A percentile compares a stretch with the other conserved stretches of the same genome.
phyloP scores from a whole-genome alignment of 306 rosid species.

The Rosa chinensis region DNA sequence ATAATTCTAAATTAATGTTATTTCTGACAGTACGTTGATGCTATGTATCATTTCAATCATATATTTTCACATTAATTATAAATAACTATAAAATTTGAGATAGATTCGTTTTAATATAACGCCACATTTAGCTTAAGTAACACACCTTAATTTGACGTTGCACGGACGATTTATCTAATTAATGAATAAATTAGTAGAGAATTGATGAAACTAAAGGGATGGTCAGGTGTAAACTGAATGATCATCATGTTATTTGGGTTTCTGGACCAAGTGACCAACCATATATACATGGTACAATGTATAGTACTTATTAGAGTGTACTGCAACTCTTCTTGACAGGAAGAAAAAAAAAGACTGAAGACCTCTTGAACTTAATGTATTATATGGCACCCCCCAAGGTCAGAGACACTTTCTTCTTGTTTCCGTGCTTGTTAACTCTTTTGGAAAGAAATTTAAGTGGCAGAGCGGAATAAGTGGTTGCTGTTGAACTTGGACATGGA shows the following conservation, averaged over 20 bases:
- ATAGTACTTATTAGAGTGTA: background rate
- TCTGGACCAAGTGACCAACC: background rate
- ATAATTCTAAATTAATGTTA: too few relatives aligned
- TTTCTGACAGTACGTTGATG: too few relatives aligned
- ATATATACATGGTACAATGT: background rate
- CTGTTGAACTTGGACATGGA: constrained; percentile 12
- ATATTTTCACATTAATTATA: too few relatives aligned
- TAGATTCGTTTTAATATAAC: too few relatives aligned
- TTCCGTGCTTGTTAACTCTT: background rate
- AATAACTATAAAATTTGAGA: too few relatives aligned
- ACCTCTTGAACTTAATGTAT: background rate
- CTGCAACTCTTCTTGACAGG: background rate
- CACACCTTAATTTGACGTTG: too few relatives aligned
- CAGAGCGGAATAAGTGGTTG: background rate
- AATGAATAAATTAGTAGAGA: too few relatives aligned
- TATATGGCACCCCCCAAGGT: background rate
- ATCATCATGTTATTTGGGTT: background rate
- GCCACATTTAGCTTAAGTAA: too few relatives aligned
- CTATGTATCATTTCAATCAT: too few relatives aligned
- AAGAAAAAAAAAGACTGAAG: background rate
- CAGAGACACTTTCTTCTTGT: background rate
- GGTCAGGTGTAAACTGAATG: background rate
- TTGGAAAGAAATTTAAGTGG: background rate
- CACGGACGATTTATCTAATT: too few relatives aligned
- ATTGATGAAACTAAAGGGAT: too few relatives aligned